A percentile compares a stretch with the other conserved stretches of the same genome.
These are phyloP conservation scores for Paecilomyces variotii DNA, from an alignment of 2,329 filamentous ascomycete genomes.

Conservation along the genomic window DNA sequence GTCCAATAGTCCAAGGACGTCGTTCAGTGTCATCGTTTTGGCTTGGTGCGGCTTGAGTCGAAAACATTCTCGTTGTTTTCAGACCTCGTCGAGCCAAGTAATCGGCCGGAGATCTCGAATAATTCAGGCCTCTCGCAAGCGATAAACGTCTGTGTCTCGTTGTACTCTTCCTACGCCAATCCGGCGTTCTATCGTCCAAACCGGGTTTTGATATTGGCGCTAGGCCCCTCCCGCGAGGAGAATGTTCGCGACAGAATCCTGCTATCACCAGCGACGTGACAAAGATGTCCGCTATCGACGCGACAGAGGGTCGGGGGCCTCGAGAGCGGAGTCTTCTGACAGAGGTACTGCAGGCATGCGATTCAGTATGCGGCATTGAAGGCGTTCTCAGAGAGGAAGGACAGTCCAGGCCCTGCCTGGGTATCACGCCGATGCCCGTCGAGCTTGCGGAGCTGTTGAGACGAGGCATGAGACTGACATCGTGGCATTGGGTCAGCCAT, in stretches of 20 bases:
- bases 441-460: slow-evolving; percentile 48
- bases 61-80: slow-evolving; percentile 20
- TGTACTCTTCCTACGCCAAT: slow-evolving; percentile 12
- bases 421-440: slow-evolving; percentile 40
- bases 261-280: slow-evolving; percentile 47
- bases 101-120: slow-evolving; percentile 10
- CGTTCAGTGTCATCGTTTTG: slow-evolving; percentile 10
- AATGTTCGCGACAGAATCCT: slow-evolving; percentile 44
- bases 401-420: slow-evolving; percentile 34
- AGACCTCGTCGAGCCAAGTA: slow-evolving; percentile 10
- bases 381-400: slow-evolving; percentile 12
- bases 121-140: slow-evolving; percentile 11
- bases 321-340: slow-evolving; percentile 20
- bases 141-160: slow-evolving; percentile 9
- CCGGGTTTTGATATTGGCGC: slow-evolving; percentile 15
- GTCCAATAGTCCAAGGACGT: background rate
- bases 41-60: slow-evolving; percentile 15
- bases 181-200: slow-evolving; percentile 11
- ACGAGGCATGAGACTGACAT: slow-evolving; percentile 61
- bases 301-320: slow-evolving; percentile 20
- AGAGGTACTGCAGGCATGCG: slow-evolving; percentile 15
- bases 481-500: slow-evolving; percentile 38
- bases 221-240: slow-evolving; percentile 23
- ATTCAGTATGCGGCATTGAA: slow-evolving; percentile 23
- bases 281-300: slow-evolving; percentile 44